phyloP scores from a whole-genome alignment of 805 yeast species.

The Pichia gijzeniarum region DNA sequence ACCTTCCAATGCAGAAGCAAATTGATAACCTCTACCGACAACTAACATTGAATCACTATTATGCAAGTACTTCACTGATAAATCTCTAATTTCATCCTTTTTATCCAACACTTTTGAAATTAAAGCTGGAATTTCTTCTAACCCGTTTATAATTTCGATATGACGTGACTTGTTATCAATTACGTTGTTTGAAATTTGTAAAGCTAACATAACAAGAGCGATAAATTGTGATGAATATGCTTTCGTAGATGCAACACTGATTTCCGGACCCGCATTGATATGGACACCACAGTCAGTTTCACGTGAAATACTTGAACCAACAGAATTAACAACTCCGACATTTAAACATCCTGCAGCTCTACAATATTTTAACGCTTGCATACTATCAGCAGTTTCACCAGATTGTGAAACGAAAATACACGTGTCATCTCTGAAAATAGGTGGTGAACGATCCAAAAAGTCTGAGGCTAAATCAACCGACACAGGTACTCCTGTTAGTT shows the following conservation, averaged over 20 bases:
- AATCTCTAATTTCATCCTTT: conserved; percentile 64
- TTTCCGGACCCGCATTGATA: conserved; percentile 98
- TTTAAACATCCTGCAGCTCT: conserved; percentile 95
- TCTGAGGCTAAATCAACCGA: conserved; percentile 91
- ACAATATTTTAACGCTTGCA: conserved; percentile 92
- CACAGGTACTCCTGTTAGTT: conserved; percentile 91
- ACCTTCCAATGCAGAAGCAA: conserved; percentile 96
- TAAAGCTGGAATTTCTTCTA: conserved; percentile 77
- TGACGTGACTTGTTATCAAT: conserved; percentile 73
- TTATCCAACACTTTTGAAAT: conserved; percentile 69
- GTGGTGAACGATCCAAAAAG: conserved; percentile 88
- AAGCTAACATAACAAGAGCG: conserved; percentile 94
- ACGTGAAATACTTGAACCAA: conserved; percentile 95
- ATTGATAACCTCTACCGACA: conserved; percentile 96
- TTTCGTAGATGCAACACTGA: conserved; percentile 98
- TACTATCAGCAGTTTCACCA: conserved; percentile 98
- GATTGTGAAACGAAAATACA: conserved; percentile 97
- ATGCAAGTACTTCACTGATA: conserved; percentile 68
- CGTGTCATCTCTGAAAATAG: conserved; percentile 97
- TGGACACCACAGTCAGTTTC: conserved; percentile 99
- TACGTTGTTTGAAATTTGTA: conserved; percentile 89
- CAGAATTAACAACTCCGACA: conserved; percentile 95
- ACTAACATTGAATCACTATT: conserved; percentile 81
- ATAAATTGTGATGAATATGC: conserved; percentile 98
- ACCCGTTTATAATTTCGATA: conserved; percentile 77